These are phyloP conservation scores for Macadamia integrifolia DNA, from an alignment of 164 flowering plant genomes.

Conservation along the genomic window DNA sequence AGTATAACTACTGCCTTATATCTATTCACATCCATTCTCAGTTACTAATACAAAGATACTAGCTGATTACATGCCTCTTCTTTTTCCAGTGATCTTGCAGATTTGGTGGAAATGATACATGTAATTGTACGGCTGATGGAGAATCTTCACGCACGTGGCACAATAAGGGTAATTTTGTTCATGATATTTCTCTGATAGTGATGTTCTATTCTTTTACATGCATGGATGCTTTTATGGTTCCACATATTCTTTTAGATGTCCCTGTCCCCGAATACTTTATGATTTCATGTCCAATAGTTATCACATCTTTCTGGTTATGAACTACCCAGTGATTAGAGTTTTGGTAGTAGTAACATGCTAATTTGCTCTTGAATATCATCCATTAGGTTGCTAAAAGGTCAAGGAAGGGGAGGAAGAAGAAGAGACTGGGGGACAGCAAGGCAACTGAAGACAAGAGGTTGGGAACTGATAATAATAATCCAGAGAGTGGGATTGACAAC, in stretches of 20 bases:
- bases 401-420: constrained; percentile 54
- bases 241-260: too few species aligned
- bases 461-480: constrained; percentile 16
- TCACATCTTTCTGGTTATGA: not conserved
- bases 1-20: too few species aligned
- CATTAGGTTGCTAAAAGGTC: constrained; percentile 75
- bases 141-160: constrained; percentile 77
- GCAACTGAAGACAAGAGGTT: constrained; percentile 16
- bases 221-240: too few species aligned
- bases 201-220: too few species aligned
- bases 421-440: constrained; percentile 19
- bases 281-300: too few species aligned
- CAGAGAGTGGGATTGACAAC: constrained; percentile 20
- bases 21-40: too few species aligned
- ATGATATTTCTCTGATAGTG: too few species aligned
- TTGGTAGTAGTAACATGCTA: not conserved
- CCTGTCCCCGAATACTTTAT: too few species aligned
- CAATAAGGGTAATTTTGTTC: constrained; percentile 58
- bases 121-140: constrained; percentile 70
- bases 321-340: not conserved
- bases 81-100: constrained; percentile 78
- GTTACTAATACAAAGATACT: not conserved
- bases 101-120: constrained; percentile 75
- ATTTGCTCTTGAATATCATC: constrained; percentile 6
- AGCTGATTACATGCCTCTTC: constrained; percentile 6